Percentiles rank a stretch among this genome's conserved stretches.
These are phyloP conservation scores for Beauveria varroae DNA, from an alignment of 2,329 filamentous ascomycete species.

Conservation along the genomic window DNA sequence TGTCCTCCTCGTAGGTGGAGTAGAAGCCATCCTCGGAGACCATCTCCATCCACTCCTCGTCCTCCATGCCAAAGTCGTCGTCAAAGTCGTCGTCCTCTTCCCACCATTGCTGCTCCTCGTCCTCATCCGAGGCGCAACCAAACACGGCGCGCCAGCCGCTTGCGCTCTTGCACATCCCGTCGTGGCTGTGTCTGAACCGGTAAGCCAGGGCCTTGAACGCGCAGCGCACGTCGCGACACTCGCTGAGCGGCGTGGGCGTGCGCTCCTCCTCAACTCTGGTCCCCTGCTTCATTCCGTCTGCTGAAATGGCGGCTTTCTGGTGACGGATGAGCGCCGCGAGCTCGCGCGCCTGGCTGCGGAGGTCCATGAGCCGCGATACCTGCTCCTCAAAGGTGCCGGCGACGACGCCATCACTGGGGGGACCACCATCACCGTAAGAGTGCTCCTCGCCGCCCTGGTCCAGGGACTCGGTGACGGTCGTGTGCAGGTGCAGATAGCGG, in stretches of 20 bases:
- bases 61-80: neutral
- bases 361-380: constrained; percentile 35
- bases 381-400: constrained; percentile 30
- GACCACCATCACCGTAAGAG: neutral
- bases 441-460: constrained; percentile 13
- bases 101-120: neutral
- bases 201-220: constrained; percentile 31
- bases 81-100: neutral
- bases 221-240: constrained; percentile 37
- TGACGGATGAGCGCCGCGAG: constrained; percentile 34
- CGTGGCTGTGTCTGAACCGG: constrained; percentile 27
- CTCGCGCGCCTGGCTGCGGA: constrained; percentile 33
- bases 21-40: neutral
- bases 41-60: neutral
- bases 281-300: constrained; percentile 21
- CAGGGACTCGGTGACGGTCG: constrained; percentile 7
- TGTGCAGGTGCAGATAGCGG: constrained; percentile 16
- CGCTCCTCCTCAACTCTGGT: constrained; percentile 13
- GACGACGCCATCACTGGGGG: neutral
- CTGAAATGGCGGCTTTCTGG: constrained; percentile 33
- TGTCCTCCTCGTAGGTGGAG: neutral
- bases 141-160: constrained; percentile 7
- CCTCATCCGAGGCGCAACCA: neutral
- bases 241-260: constrained; percentile 15
- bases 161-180: constrained; percentile 15